Evolutionary conservation across 371 early-diverging fungal species (phyloP).

Genomic region (Mortierella sp.): DNA sequence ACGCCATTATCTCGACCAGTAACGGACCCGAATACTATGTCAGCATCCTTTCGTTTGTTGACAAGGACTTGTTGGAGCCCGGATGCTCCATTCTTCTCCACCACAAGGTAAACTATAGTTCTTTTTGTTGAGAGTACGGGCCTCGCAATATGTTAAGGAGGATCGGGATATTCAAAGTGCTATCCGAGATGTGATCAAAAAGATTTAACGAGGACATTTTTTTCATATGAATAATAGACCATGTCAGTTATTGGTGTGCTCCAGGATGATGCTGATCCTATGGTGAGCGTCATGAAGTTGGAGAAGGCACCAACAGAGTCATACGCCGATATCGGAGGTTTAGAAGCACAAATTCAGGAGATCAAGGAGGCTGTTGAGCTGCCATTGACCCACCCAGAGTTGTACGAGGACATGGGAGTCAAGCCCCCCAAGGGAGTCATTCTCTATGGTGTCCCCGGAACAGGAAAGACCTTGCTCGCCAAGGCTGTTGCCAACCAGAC

Average conservation of each 20-base stretch:
- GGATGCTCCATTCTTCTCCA: conserved; percentile 99
- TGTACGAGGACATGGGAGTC: conserved; percentile 99
- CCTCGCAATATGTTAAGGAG: not conserved
- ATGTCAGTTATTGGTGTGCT: conserved; percentile 98
- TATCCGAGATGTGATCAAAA: not conserved
- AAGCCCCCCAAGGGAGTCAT: conserved; percentile 99
- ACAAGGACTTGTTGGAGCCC: conserved; percentile 99
- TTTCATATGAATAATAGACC: conserved; percentile 56
- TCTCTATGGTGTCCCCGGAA: conserved; percentile 99
- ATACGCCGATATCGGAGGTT: conserved; percentile 99
- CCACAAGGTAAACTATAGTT: conserved; percentile 80
- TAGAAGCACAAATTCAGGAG: conserved; percentile 99
- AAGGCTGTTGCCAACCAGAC: conserved; percentile 99
- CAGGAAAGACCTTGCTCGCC: conserved; percentile 99
- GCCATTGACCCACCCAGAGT: conserved; percentile 99
- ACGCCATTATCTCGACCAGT: conserved; percentile 98
- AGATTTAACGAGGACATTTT: not conserved
- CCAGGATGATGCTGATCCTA: conserved; percentile 98
- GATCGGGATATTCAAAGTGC: not conserved
- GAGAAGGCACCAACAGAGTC: conserved; percentile 99
- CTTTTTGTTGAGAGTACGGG: not conserved
- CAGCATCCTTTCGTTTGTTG: conserved; percentile 98
- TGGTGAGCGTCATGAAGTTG: conserved; percentile 99
- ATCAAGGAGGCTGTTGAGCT: conserved; percentile 99
- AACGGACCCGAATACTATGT: conserved; percentile 99